Evolutionary conservation across 2,329 filamentous ascomycete genomes (phyloP).

Genomic region (Cladophialophora psammophila): DNA sequence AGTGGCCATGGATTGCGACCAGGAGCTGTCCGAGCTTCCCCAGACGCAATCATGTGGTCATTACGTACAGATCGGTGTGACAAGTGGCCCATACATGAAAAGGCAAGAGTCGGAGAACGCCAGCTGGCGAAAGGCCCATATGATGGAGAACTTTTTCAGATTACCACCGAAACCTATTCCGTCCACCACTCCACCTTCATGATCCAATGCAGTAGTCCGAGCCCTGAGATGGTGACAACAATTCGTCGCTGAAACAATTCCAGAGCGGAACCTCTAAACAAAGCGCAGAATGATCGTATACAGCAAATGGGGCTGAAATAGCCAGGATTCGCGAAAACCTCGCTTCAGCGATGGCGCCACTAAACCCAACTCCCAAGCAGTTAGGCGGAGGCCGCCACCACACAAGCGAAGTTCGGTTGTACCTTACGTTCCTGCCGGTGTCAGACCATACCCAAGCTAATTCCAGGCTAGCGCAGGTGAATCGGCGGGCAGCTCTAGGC

Average conservation of each 20-base stretch:
- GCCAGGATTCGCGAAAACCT: not conserved
- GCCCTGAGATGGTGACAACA: too few species aligned
- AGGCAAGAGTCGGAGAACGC: not conserved
- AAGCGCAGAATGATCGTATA: not conserved
- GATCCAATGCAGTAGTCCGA: not conserved
- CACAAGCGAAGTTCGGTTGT: not conserved
- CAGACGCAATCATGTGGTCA: not conserved
- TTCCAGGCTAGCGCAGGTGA: not conserved
- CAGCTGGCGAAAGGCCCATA: not conserved
- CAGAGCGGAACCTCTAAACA: not conserved
- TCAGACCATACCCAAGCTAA: not conserved
- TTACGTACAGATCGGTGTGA: not conserved
- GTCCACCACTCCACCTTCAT: not conserved
- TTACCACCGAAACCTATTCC: not conserved
- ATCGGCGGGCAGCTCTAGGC: not conserved
- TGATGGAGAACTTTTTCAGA: not conserved
- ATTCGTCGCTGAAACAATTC: too few species aligned
- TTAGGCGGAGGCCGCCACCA: not conserved
- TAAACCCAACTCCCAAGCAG: not conserved
- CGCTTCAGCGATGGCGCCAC: not conserved
- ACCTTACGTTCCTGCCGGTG: not conserved
- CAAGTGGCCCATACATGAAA: not conserved
- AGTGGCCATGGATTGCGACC: not conserved
- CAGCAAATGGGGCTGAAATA: not conserved
- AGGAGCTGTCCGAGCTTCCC: not conserved